Evolutionary conservation across 257 asterid species (phyloP), one percentile per base, ranked within the genome.

Genomic region (Parsonsia alboflavescens): DNA sequence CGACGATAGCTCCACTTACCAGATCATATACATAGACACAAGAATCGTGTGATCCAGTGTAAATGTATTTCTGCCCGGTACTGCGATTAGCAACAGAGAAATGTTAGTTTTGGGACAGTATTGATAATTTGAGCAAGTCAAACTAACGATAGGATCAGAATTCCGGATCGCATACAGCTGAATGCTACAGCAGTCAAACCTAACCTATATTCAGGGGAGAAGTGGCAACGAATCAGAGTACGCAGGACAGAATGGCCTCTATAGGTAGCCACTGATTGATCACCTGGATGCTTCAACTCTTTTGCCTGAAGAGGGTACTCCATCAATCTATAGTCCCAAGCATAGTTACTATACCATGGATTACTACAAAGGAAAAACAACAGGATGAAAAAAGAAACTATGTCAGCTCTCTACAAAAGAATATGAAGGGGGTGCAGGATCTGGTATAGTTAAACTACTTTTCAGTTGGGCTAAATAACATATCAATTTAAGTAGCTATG

Each of bases 261-360:
- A 79, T 87, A 93, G 26, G 97, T 88, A 68, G 92, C 80, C 63
- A 93, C 80, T 6, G 98, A 93, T 54, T 85, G 96, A 82, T 93
- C 98, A 24, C 75, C 70, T 2, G 96, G 97, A 78, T 91, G 98
- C 87, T 84, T 88, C 74, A 86, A 76, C 50, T 81, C 78, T 83
- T 90, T 84, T 56, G 96, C 93, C 79, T 86, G 89, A 30, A 73
- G 57, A 24, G 98, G 98, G 75, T 89, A 91, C 64, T 93, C 98
- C 97, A 93, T 93, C 97, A 92, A 89, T 88, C 97, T 86, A 74
- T 93, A 93, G 80, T 93, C 98, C 96, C 97, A 93, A 50, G 91
- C 96, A 61, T 79, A 88, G 74, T 89, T 88, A 81, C 90, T 87
- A 73, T 39, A 79, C 49, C 85, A 84, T 57, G 33, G 75, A 72